Base-by-base conservation (phyloP, 2,329 filamentous ascomycete genomes). In the Byssothecium circinans region DNA sequence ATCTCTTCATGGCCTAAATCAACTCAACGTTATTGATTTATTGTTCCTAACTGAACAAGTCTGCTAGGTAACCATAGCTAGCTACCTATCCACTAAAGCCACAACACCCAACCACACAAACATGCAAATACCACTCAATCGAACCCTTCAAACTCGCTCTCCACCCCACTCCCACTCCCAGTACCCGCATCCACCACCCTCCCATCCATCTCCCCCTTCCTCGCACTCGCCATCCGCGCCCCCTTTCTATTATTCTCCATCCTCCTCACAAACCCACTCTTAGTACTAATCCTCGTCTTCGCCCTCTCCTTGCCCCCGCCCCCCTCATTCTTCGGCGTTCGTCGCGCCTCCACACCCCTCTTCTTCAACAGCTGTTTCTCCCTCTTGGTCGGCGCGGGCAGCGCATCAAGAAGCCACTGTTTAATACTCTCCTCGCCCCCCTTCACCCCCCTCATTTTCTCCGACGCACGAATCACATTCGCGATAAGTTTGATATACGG, bases 401-500 rank as follows among this genome's bases (percentile, higher is more conserved):
- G 77, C 2, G 89, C 86, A 67, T 96, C 88, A 4, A 97, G 77
- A 42, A 99, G 76, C 91, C 92, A 97, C 49, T 70, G 60, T 47
- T 76, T 73, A 0, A 81, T 79, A 19, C 80, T 78, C 0, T 75
- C 78, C 2, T 77, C 76, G 2, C 54, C 67, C 4, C 54, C 65
- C 0, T 40, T 41, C 7, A 71, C 69, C 0, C 74, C 75, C 4
- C 78, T 74, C 61, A 91, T 81, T 70, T 84, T 88, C 72, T 96
- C 89, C 56, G 87, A 91, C 18, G 84, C 82, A 0, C 88, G 83
- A 54, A 99, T 96, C 27, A 97, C 89, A 63, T 96, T 96, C 27
- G 91, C 94, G 22, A 99, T 88, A 54, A 85, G 89, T 75, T 92
- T 95, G 47, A 99, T 83, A 55, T 86, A 90, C 0, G 89, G 87